Evolutionary conservation across 2,329 filamentous ascomycete genomes (phyloP).

Genomic region (Epicoccum sorghinum): DNA sequence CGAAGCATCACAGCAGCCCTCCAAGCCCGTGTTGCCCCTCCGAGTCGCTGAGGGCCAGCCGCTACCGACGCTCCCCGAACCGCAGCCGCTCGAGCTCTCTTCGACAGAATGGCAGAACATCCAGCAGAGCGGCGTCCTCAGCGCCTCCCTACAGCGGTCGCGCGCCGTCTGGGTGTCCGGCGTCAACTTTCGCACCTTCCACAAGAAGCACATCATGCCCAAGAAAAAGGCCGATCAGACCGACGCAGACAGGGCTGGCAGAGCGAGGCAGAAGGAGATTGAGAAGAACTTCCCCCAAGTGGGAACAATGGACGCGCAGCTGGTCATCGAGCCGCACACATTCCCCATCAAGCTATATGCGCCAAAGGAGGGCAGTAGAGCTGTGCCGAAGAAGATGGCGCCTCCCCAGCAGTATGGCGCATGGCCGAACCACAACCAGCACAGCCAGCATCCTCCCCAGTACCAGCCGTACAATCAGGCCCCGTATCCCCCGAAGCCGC

Average conservation of each 20-base stretch:
- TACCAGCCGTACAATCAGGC: conserved; percentile 21
- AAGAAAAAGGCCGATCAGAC: conserved; percentile 62
- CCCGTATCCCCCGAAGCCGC: conserved; percentile 16
- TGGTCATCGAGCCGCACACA: conserved; percentile 80
- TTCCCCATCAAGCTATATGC: conserved; percentile 65
- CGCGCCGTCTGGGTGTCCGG: conserved; percentile 58
- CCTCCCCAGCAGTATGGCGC: conserved; percentile 35
- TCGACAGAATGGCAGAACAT: conserved; percentile 74
- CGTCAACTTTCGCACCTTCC: conserved; percentile 47
- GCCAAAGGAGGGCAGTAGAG: conserved; percentile 34
- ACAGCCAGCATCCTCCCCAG: conserved; percentile 28
- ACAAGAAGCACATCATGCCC: conserved; percentile 43
- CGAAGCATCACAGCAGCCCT: conserved; percentile 20
- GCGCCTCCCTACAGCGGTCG: conserved; percentile 75
- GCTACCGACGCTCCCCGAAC: conserved; percentile 71
- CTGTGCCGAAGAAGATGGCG: conserved; percentile 38
- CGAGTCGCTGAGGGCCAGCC: conserved; percentile 69
- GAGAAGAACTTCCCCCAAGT: conserved; percentile 47
- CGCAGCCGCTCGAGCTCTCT: conserved; percentile 69
- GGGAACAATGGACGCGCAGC: conserved; percentile 58
- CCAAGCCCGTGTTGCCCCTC: conserved; percentile 59
- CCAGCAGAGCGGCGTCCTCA: conserved; percentile 76
- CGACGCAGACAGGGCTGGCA: conserved; percentile 62
- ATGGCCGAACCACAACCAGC: conserved; percentile 43
- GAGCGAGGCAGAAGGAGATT: conserved; percentile 67